Conservation (phyloP, 2,329 filamentous ascomycete species). For the Fusarium miscanthi region DNA sequence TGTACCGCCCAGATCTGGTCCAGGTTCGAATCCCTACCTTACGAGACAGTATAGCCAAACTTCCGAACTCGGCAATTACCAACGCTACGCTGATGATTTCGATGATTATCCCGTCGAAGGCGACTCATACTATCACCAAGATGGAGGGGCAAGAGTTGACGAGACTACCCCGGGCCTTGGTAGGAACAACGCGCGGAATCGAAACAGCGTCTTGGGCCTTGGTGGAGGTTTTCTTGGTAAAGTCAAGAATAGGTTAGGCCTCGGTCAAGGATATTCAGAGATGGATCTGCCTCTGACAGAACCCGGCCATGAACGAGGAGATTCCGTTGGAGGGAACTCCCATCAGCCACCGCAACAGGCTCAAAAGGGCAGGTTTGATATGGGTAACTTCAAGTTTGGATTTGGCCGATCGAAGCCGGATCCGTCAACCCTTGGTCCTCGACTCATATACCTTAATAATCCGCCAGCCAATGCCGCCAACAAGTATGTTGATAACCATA, state of each 20-base stretch:
- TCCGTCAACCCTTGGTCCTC: conserved; percentile 88
- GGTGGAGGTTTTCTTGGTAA: conserved; percentile 88
- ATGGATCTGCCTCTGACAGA: conserved; percentile 98
- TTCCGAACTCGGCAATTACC: conserved; percentile 87
- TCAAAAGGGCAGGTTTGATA: conserved; percentile 65
- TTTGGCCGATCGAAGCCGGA: conserved; percentile 87
- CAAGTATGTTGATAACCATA: conserved; percentile 95
- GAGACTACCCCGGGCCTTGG: conserved; percentile 59
- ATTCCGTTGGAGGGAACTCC: conserved; percentile 55
- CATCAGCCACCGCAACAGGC: conserved; percentile 51
- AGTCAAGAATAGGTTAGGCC: conserved; percentile 90
- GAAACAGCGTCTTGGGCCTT: conserved; percentile 89
- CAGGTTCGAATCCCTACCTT: conserved; percentile 57
- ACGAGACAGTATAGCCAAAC: conserved; percentile 75
- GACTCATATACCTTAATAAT: conserved; percentile 96
- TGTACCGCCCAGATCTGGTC: conserved; percentile 29
- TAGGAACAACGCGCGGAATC: conserved; percentile 71
- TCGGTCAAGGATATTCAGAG: conserved; percentile 90
- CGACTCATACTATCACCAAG: conserved; percentile 87
- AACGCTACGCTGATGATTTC: conserved; percentile 87
- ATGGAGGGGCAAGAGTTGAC: conserved; percentile 69
- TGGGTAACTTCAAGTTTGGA: conserved; percentile 89
- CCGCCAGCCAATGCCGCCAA: conserved; percentile 88
- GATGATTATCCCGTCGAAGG: conserved; percentile 85
- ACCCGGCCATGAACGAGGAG: conserved; percentile 58